Evolutionary conservation across 768 basidiomycete genomes (phyloP), one percentile per base, ranked within the genome.

Genomic region (Rhodotorula taiwanensis): DNA sequence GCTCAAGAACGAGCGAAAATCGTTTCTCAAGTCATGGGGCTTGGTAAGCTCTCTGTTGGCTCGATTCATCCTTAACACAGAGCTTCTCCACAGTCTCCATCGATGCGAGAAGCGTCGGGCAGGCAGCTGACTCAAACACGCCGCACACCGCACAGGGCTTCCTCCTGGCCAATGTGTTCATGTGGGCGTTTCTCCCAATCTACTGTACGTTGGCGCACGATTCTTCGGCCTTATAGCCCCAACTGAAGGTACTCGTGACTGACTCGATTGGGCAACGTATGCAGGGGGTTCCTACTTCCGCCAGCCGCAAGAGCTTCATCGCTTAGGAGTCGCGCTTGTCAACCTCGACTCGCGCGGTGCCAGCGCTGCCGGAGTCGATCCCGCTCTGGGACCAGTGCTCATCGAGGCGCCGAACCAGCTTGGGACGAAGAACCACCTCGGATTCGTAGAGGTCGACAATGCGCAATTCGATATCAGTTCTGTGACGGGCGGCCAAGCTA

Each of bases 321-420:
- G 52, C 13, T 69, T 76, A 4, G 71, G 69, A 1, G 67, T 75
- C 55, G 71, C 70, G 43, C 55, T 77, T 25, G 52, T 77, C 59
- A 72, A 76, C 61, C 74, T 77, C 52, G 75, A 77, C 58, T 71
- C 74, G 15, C 70, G 69, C 11, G 69, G 68, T 31, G 63, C 71
- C 10, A 39, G 45, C 10, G 58, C 58, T 1, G 25, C 54, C 16
- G 65, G 72, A 0, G 58, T 67, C 1, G 56, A 67, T 2, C 72
- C 76, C 8, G 71, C 75, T 55, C 70, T 76, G 15, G 76, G 76
- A 0, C 76, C 75, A 5, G 70, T 73, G 6, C 54, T 76, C 31
- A 48, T 55, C 15, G 27, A 51, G 6, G 58, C 52, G 1, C 53
- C 63, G 4, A 13, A 28, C 1, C 52, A 42, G 13, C 43, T 55